These are phyloP conservation scores for Leptographium galeiforme DNA, from an alignment of 2,329 filamentous ascomycete species.

Conservation along the genomic window DNA sequence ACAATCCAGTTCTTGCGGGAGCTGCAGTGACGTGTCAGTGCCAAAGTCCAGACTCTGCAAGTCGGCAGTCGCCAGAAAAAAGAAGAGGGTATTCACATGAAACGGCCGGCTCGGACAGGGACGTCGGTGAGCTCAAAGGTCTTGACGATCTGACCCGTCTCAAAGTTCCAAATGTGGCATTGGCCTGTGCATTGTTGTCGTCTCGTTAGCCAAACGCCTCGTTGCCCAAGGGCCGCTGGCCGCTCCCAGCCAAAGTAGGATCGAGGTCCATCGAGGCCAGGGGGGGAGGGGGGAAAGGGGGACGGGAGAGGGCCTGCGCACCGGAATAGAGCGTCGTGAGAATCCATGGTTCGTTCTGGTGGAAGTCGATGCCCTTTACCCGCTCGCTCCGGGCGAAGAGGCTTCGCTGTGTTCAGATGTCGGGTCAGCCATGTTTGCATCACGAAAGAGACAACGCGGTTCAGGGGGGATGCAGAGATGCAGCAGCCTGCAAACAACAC, in stretches of 20 bases:
- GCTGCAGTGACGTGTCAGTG: constrained; percentile 5
- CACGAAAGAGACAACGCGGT: not conserved
- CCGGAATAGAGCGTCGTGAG: constrained; percentile 91
- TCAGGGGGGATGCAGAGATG: not conserved
- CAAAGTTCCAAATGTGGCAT: constrained; percentile 98
- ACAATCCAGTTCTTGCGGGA: constrained; percentile 99
- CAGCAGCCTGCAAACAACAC: too few species aligned
- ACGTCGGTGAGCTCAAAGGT: constrained; percentile 98
- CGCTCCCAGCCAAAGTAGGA: too few species aligned
- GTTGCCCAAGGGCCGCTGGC: not conserved
- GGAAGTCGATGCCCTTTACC: constrained; percentile 14
- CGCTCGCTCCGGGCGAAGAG: constrained; percentile 13
- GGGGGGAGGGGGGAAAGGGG: not conserved
- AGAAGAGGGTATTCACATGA: constrained; percentile 36
- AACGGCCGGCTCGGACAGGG: constrained; percentile 88
- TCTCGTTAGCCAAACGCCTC: not conserved
- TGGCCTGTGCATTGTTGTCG: constrained; percentile 50
- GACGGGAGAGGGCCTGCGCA: constrained; percentile 27
- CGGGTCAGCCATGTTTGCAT: not conserved
- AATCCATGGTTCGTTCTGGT: constrained; percentile 13
- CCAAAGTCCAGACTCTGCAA: too few species aligned
- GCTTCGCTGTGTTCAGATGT: constrained; percentile 7
- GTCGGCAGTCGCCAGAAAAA: not conserved
- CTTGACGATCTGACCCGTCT: constrained; percentile 93
- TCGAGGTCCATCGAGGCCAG: not conserved